A percentile compares a stretch with the other conserved stretches of the same genome.
Evolutionary conservation across 1,284 basidiomycete genomes (phyloP).

Genomic region (Rhodofomes roseus): DNA sequence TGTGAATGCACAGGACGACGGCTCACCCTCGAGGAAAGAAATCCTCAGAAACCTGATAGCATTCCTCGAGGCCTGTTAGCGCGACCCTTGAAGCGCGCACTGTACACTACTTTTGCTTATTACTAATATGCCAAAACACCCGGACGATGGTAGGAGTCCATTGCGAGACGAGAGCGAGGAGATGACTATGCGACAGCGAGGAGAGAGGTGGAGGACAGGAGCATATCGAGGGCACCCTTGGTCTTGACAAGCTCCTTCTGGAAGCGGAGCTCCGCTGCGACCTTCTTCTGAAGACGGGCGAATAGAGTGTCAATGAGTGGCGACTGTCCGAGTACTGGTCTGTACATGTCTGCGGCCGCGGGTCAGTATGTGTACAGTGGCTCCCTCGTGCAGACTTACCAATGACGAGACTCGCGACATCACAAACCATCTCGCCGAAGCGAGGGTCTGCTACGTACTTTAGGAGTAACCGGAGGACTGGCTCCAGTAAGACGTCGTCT

Average conservation of each 20-base stretch:
- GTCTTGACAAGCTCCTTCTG: conserved; percentile 85
- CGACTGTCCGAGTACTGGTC: conserved; percentile 87
- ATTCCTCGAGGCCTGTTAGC: conserved; percentile 47
- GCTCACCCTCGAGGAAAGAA: conserved; percentile 54
- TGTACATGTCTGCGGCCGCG: conserved; percentile 77
- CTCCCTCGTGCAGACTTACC: conserved; percentile 48
- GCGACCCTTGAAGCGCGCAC: background rate
- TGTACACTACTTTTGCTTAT: conserved; percentile 15
- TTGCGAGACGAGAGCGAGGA: background rate
- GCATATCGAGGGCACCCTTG: conserved; percentile 91
- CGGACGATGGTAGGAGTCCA: background rate
- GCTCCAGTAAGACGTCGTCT: conserved; percentile 93
- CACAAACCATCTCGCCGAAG: conserved; percentile 86
- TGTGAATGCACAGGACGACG: conserved; percentile 24
- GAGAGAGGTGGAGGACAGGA: conserved; percentile 65
- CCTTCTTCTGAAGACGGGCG: conserved; percentile 78
- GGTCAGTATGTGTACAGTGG: conserved; percentile 4
- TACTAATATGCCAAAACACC: background rate
- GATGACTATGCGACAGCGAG: conserved; percentile 10
- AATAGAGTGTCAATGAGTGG: conserved; percentile 90
- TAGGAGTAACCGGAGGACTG: conserved; percentile 81
- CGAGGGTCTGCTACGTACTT: conserved; percentile 88
- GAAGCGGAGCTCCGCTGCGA: conserved; percentile 85
- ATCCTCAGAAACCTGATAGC: conserved; percentile 69
- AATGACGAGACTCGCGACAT: conserved; percentile 79